Evolutionary conservation across 257 asterid species (phyloP).

Genomic region (Nicotiana undulata): DNA sequence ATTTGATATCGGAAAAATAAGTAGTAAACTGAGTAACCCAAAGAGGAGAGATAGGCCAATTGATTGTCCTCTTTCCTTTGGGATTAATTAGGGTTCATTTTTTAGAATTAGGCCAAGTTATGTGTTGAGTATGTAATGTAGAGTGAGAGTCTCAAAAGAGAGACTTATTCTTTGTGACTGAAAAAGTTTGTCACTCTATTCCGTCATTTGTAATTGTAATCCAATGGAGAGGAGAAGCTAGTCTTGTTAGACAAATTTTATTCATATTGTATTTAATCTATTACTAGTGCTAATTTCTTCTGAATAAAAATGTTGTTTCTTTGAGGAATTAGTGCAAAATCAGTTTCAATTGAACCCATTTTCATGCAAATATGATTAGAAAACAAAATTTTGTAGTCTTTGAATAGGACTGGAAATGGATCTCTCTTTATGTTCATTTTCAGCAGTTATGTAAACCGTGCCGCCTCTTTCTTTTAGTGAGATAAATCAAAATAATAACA

Average conservation of each 20-base stretch:
- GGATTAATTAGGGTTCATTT: not conserved
- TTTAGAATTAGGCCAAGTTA: not conserved
- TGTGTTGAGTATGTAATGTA: not conserved
- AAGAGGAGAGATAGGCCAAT: constrained; percentile 5
- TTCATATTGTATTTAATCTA: not conserved
- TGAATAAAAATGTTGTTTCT: not conserved
- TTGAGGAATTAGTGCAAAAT: not conserved
- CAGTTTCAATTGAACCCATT: not conserved
- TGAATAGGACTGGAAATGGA: not conserved
- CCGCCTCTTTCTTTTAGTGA: not conserved
- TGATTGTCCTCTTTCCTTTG: constrained; percentile 6
- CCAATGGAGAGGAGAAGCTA: constrained; percentile 7
- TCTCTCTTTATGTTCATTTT: not conserved
- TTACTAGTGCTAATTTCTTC: not conserved
- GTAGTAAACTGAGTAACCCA: constrained; percentile 8
- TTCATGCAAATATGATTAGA: not conserved
- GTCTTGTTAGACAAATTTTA: not conserved
- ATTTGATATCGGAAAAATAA: constrained; percentile 14
- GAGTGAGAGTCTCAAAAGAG: not conserved
- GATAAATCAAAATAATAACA: not conserved
- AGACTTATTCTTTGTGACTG: constrained; percentile 9
- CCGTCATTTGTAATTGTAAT: constrained; percentile 13
- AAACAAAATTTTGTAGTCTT: not conserved
- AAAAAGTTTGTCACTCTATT: not conserved
- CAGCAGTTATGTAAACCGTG: not conserved